Conservation (phyloP, 768 basidiomycete species). For the Termitomyces sp. region DNA sequence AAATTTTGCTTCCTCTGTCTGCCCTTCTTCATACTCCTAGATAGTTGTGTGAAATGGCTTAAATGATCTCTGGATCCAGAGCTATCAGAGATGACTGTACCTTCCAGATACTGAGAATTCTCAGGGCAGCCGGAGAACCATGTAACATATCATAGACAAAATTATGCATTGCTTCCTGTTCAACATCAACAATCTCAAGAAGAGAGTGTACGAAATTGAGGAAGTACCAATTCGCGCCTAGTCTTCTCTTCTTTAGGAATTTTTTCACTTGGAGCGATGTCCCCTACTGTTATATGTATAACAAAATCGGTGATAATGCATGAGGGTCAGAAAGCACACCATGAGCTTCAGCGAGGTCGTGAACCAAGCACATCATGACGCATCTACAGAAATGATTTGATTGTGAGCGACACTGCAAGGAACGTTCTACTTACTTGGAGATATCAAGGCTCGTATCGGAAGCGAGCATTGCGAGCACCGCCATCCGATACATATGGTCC, state of each 20-base stretch:
- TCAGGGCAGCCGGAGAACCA: conserved; percentile 56
- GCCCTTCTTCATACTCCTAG: conserved; percentile 80
- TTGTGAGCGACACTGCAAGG: no score
- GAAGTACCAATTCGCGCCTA: conserved; percentile 57
- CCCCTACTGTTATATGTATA: conserved; percentile 56
- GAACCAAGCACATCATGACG: conserved; percentile 86
- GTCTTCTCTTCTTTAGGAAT: conserved; percentile 79
- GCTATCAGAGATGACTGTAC: conserved; percentile 25
- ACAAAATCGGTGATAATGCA: background rate
- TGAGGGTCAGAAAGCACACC: conserved; percentile 31
- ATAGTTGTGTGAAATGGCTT: background rate
- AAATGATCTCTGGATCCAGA: background rate
- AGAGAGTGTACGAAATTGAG: background rate
- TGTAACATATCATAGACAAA: conserved; percentile 91
- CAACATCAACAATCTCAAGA: background rate
- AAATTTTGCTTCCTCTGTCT: conserved; percentile 71
- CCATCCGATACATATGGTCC: conserved; percentile 98
- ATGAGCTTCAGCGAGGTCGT: conserved; percentile 96
- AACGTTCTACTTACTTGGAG: conserved; percentile 48
- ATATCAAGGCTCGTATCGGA: conserved; percentile 70
- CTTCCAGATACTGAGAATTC: conserved; percentile 68
- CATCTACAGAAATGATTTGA: conserved; percentile 38
- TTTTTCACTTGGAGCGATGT: conserved; percentile 87
- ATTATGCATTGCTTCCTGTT: conserved; percentile 83
- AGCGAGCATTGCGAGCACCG: conserved; percentile 84